These are phyloP conservation scores for Curvularia spicifera DNA, from an alignment of 2,329 filamentous ascomycete genomes.

Conservation along the genomic window DNA sequence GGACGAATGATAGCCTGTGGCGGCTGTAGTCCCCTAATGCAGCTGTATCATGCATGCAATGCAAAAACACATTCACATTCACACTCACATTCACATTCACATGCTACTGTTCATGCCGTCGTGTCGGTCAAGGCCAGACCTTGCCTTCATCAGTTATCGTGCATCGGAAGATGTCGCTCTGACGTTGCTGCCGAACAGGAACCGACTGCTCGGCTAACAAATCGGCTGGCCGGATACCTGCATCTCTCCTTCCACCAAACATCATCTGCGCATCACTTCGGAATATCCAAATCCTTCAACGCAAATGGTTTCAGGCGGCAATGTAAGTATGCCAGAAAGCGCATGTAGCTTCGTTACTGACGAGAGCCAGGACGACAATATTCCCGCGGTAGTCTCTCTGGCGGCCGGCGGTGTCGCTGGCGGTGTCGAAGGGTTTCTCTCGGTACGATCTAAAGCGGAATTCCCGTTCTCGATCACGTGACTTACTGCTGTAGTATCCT, in stretches of 20 bases:
- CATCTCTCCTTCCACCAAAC: conserved; percentile 19
- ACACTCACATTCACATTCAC: not conserved
- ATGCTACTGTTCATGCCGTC: not conserved
- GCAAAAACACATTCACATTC: not conserved
- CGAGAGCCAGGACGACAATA: conserved; percentile 43
- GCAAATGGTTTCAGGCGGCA: conserved; percentile 42
- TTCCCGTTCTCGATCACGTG: conserved; percentile 6
- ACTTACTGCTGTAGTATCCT: conserved; percentile 56
- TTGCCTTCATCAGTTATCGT: not conserved
- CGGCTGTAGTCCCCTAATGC: not conserved
- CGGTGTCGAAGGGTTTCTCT: conserved; percentile 48
- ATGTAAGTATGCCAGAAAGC: conserved; percentile 23
- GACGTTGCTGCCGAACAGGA: not conserved
- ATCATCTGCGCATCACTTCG: conserved; percentile 22
- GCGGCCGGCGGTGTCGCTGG: conserved; percentile 50
- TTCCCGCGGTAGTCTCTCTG: conserved; percentile 48
- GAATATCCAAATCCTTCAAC: conserved; percentile 2
- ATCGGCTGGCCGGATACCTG: conserved; percentile 15
- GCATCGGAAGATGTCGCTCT: conserved; percentile 4
- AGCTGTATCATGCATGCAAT: not conserved
- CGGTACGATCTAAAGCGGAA: conserved; percentile 28
- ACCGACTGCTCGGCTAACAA: conserved; percentile 8
- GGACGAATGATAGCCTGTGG: not conserved
- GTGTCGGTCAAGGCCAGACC: not conserved
- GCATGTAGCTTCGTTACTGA: not conserved